Evolutionary conservation across 306 rosid genomes (phyloP).

Genomic region (Fragaria vesca): DNA sequence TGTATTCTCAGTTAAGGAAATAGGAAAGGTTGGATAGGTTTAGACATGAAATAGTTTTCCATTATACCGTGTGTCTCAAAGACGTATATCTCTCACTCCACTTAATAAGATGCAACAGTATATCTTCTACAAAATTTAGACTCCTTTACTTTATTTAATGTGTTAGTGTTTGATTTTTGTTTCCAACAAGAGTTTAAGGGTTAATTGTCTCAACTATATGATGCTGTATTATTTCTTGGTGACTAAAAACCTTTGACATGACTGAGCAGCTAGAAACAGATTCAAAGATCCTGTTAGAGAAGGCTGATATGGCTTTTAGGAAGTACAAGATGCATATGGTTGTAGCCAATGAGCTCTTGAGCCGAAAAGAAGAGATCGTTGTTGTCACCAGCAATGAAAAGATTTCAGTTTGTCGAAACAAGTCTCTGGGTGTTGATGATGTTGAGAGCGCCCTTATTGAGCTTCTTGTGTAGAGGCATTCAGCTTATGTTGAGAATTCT

Average conservation of each 20-base stretch:
- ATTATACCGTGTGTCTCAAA: neutral
- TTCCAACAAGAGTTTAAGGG: neutral
- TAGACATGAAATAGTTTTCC: neutral
- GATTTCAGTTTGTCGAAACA: conserved; percentile 47
- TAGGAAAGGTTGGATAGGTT: neutral
- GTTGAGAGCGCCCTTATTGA: conserved; percentile 72
- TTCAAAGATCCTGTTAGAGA: conserved; percentile 72
- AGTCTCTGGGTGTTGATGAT: conserved; percentile 39
- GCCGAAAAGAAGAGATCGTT: conserved; percentile 77
- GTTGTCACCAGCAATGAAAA: conserved; percentile 60
- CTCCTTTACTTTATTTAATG: neutral
- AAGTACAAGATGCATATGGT: conserved; percentile 88
- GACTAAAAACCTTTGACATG: conserved; percentile 11
- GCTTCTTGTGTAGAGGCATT: conserved; percentile 66
- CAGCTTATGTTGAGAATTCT: conserved; percentile 27
- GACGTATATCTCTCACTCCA: neutral
- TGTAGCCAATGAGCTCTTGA: conserved; percentile 80
- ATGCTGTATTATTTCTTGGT: neutral
- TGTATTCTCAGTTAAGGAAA: neutral
- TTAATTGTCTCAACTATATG: neutral
- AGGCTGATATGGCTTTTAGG: conserved; percentile 66
- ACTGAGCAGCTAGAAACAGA: conserved; percentile 84
- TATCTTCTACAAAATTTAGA: neutral
- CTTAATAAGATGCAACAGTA: neutral
- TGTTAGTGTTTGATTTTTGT: neutral